A percentile compares a stretch with the other conserved stretches of the same genome.
Evolutionary conservation across 2,329 filamentous ascomycete species (phyloP).

Genomic region (Fusarium burgessii): DNA sequence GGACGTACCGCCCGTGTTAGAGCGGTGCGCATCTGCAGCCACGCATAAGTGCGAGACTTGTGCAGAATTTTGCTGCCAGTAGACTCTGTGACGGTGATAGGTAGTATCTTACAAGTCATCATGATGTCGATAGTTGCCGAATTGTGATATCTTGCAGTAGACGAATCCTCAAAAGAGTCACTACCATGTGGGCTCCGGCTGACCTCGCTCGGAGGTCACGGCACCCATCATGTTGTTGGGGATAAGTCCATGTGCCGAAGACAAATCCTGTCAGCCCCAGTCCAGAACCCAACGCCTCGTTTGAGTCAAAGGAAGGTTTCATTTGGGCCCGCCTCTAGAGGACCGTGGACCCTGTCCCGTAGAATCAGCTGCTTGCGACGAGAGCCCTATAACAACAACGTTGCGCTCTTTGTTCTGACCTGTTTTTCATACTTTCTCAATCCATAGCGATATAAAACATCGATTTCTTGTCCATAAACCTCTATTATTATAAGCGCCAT

Average conservation of each 20-base stretch:
- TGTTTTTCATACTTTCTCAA: slow-evolving; percentile 17
- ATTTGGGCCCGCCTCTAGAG: slow-evolving; percentile 20
- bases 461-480: not conserved
- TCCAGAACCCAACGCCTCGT: slow-evolving; percentile 17
- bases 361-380: slow-evolving; percentile 11
- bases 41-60: slow-evolving; percentile 15
- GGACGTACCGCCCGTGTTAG: slow-evolving; percentile 19
- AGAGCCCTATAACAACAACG: slow-evolving; percentile 37
- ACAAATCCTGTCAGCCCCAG: slow-evolving; percentile 17
- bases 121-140: slow-evolving; percentile 25
- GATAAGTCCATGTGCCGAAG: slow-evolving; percentile 20
- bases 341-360: slow-evolving; percentile 23
- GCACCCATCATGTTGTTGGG: slow-evolving; percentile 18
- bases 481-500: not conserved
- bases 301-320: slow-evolving; percentile 6
- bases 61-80: slow-evolving; percentile 7
- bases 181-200: slow-evolving; percentile 41
- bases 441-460: not conserved
- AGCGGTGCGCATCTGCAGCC: slow-evolving; percentile 27
- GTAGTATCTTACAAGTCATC: slow-evolving; percentile 23
- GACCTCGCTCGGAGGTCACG: slow-evolving; percentile 44
- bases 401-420: slow-evolving; percentile 26
- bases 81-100: not conserved
- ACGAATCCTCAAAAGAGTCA: not conserved
- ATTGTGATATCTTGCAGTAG: slow-evolving; percentile 14